phyloP scores from a whole-genome alignment of 1,139 yeast species.

The Zygosaccharomyces sapae region DNA sequence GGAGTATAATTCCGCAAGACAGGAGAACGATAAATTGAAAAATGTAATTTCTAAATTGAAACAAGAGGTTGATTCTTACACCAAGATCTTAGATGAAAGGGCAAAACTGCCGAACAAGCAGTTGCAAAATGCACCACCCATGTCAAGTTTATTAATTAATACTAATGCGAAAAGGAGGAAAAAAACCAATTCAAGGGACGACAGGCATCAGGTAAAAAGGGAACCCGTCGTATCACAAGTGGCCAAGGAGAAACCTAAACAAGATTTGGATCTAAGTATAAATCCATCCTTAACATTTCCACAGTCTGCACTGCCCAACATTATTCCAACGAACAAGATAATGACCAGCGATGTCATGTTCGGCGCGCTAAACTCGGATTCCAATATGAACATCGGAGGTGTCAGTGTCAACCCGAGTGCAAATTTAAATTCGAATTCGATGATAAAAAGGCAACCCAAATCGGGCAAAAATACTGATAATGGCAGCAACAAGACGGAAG shows the following conservation, averaged over 20 bases:
- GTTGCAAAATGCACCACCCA: conserved; percentile 12
- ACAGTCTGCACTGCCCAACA: conserved; percentile 3
- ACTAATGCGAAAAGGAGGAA: conserved; percentile 18
- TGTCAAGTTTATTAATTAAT: conserved; percentile 19
- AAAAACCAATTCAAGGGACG: conserved; percentile 6
- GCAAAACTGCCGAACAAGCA: conserved; percentile 2
- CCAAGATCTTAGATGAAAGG: conserved; percentile 17
- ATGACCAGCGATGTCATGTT: conserved; percentile 17
- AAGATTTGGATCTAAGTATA: conserved; percentile 2
- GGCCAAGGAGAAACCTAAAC: background rate
- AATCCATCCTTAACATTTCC: conserved; percentile 5
- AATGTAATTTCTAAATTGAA: conserved; percentile 27
- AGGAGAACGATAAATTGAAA: conserved; percentile 29
- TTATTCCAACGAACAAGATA: conserved; percentile 5
- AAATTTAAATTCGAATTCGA: background rate
- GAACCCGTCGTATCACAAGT: background rate
- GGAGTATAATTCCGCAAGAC: conserved; percentile 24
- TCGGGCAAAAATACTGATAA: conserved; percentile 1
- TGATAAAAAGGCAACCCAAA: conserved; percentile 5
- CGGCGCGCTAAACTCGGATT: conserved; percentile 10
- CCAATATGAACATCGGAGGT: background rate
- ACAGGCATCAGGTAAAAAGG: background rate
- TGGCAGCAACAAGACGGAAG: conserved; percentile 6
- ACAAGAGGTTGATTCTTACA: conserved; percentile 35
- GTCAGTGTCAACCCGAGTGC: too few relatives aligned